Conservation (phyloP, 768 basidiomycete species). For the Mycena floridula region DNA sequence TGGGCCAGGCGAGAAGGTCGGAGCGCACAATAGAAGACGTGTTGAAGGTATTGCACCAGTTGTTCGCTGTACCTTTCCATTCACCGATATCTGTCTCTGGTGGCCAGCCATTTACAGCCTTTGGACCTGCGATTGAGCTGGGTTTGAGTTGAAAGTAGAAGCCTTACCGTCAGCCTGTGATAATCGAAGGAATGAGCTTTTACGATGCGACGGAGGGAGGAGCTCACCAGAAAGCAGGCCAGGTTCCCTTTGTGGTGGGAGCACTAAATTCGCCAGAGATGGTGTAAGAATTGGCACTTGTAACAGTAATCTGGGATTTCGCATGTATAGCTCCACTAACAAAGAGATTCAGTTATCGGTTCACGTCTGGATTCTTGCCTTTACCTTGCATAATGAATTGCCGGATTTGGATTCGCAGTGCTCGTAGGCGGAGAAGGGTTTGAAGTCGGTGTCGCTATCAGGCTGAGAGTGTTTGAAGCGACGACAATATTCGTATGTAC, state of each 20-base stretch:
- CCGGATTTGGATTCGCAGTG: constrained; percentile 32
- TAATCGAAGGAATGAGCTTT: not conserved
- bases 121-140: not conserved
- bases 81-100: constrained; percentile 39
- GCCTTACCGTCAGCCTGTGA: constrained; percentile 23
- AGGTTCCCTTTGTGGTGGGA: constrained; percentile 32
- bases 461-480: constrained; percentile 29
- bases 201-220: not conserved
- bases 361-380: not conserved
- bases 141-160: not conserved
- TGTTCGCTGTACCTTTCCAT: constrained; percentile 39
- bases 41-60: constrained; percentile 42
- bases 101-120: constrained; percentile 37
- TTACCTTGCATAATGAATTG: constrained; percentile 36
- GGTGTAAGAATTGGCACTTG: constrained; percentile 26
- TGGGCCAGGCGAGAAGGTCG: constrained; percentile 34
- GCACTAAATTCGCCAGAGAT: constrained; percentile 37
- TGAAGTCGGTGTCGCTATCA: constrained; percentile 36
- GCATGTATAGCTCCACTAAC: constrained; percentile 34
- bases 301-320: constrained; percentile 35
- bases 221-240: constrained; percentile 39
- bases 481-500: constrained; percentile 33
- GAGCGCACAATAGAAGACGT: constrained; percentile 35
- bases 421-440: constrained; percentile 32
- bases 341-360: not conserved